These are phyloP conservation scores for Turritis glabra DNA, from an alignment of 345 rosid genomes.

Conservation along the genomic window DNA sequence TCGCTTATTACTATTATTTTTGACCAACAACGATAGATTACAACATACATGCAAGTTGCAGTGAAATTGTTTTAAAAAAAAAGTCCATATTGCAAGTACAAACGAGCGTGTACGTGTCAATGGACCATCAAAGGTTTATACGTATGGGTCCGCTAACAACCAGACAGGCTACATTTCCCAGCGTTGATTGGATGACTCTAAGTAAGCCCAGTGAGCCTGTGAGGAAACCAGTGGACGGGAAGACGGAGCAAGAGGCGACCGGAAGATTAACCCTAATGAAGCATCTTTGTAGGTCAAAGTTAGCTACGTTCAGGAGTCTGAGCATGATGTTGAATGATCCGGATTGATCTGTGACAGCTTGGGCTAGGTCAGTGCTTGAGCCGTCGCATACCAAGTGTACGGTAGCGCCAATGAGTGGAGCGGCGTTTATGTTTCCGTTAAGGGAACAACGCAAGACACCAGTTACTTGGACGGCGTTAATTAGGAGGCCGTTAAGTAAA, in stretches of 20 bases:
- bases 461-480: background rate
- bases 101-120: background rate
- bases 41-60: background rate
- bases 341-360: background rate
- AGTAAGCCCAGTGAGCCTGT: background rate
- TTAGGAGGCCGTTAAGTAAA: background rate
- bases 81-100: background rate
- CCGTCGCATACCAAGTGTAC: slow-evolving; percentile 1
- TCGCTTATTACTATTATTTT: background rate
- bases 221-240: background rate
- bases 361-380: background rate
- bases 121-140: background rate
- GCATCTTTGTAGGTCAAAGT: background rate
- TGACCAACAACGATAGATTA: background rate
- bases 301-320: background rate
- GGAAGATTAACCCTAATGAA: background rate
- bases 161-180: slow-evolving; percentile 2
- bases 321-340: background rate
- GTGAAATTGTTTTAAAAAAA: background rate
- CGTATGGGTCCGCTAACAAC: background rate
- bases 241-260: background rate
- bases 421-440: slow-evolving; percentile 4
- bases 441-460: slow-evolving; percentile 11
- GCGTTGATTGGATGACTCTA: background rate
- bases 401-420: background rate